Conservation (phyloP, 2,329 filamentous ascomycete genomes). For the Lasiodiplodia hormozganensis region DNA sequence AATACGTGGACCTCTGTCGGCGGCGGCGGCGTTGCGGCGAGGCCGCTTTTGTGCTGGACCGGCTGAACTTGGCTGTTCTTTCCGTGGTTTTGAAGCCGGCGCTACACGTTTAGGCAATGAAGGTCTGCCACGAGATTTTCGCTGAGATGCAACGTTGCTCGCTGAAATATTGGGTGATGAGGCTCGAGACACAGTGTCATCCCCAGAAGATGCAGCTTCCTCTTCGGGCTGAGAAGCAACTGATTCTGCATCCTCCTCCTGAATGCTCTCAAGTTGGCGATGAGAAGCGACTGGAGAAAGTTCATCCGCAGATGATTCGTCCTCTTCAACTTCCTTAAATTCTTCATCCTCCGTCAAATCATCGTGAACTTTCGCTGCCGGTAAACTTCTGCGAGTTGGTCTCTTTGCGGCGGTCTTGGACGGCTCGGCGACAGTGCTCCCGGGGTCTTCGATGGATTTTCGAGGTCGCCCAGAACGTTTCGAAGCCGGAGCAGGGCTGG, state of each 20-base stretch:
- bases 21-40: conserved; percentile 25
- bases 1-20: conserved; percentile 29
- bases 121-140: conserved; percentile 25
- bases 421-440: background rate
- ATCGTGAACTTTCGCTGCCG: background rate
- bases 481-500: background rate
- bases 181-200: conserved; percentile 5
- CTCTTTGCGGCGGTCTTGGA: background rate
- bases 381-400: background rate
- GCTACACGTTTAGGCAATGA: conserved; percentile 27
- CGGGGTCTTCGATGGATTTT: conserved; percentile 2
- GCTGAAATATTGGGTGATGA: background rate
- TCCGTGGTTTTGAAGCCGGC: conserved; percentile 32
- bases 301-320: conserved; percentile 30
- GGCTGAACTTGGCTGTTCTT: conserved; percentile 24
- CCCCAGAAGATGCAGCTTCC: conserved; percentile 26
- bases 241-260: conserved; percentile 2
- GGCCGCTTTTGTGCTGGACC: conserved; percentile 39
- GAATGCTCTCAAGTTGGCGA: background rate
- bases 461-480: conserved; percentile 14
- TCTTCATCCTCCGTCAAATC: background rate
- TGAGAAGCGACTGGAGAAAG: background rate
- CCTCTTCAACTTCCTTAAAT: background rate
- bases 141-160: conserved; percentile 26
- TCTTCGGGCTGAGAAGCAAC: conserved; percentile 32